These are phyloP conservation scores for Sonneratia caseolaris DNA, from an alignment of 345 rosid species.

Conservation along the genomic window DNA sequence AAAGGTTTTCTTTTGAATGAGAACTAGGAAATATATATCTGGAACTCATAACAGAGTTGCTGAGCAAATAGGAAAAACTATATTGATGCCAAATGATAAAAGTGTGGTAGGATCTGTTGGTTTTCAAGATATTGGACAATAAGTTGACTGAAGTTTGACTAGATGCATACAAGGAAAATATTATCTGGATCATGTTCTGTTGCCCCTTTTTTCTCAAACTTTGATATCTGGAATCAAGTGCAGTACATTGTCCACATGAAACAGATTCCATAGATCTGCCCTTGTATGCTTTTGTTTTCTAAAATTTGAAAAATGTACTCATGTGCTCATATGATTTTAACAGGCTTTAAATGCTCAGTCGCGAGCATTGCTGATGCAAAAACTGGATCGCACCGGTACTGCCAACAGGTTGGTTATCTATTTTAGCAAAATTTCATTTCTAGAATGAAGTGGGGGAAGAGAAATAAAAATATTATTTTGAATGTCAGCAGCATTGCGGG, in stretches of 20 bases:
- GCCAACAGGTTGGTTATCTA: slow-evolving; percentile 50
- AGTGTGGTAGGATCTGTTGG: neutral
- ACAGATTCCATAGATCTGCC: neutral
- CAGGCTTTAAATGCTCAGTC: slow-evolving; percentile 89
- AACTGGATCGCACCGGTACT: slow-evolving; percentile 81
- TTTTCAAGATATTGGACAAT: neutral
- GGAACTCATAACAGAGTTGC: neutral
- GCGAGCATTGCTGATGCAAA: slow-evolving; percentile 78
- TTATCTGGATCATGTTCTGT: neutral
- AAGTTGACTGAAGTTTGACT: no score
- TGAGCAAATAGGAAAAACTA: neutral
- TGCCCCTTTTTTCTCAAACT: neutral
- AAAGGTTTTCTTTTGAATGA: no score
- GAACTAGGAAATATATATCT: no score
- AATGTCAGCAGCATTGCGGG: slow-evolving; percentile 46
- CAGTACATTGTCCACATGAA: neutral
- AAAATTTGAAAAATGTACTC: neutral
- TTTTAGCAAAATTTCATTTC: slow-evolving; percentile 5
- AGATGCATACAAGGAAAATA: neutral
- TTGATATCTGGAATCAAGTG: neutral
- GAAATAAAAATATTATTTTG: neutral
- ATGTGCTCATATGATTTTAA: neutral
- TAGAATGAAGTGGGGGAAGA: neutral
- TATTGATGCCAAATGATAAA: neutral
- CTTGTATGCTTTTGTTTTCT: neutral